A percentile compares a stretch with the other conserved stretches of the same genome.
These are phyloP conservation scores for Hyphopichia pseudoburtonii DNA, from an alignment of 1,139 yeast genomes.

Conservation along the genomic window DNA sequence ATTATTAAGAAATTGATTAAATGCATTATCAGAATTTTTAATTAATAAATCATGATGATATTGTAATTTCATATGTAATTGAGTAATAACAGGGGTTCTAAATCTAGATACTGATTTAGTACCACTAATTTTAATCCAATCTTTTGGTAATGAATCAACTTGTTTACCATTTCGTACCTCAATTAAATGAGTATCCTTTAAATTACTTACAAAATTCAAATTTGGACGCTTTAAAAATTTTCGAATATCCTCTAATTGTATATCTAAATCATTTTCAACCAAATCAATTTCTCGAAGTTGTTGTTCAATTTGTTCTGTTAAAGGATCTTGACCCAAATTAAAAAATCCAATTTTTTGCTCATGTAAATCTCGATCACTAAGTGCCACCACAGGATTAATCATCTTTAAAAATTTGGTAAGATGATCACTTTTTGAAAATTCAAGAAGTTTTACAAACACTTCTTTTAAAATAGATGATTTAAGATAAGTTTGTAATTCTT, in stretches of 20 bases:
- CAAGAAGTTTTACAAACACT: slow-evolving; percentile 21
- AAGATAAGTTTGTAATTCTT: slow-evolving; percentile 7
- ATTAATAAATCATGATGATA: slow-evolving; percentile 63
- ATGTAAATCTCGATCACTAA: slow-evolving; percentile 43
- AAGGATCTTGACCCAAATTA: slow-evolving; percentile 34
- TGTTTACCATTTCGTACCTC: slow-evolving; percentile 66
- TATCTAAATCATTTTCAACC: slow-evolving; percentile 45
- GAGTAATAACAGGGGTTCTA: slow-evolving; percentile 58
- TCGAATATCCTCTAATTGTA: slow-evolving; percentile 51
- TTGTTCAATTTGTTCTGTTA: slow-evolving; percentile 40
- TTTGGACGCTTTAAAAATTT: slow-evolving; percentile 55
- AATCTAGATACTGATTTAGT: slow-evolving; percentile 73
- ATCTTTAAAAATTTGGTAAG: slow-evolving; percentile 42
- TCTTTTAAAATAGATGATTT: slow-evolving; percentile 25
- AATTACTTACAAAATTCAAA: slow-evolving; percentile 54
- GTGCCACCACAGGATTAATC: slow-evolving; percentile 60
- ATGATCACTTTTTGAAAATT: slow-evolving; percentile 14
- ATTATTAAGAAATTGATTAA: slow-evolving; percentile 47
- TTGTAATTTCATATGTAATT: slow-evolving; percentile 54
- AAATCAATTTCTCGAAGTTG: slow-evolving; percentile 43
- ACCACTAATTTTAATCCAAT: slow-evolving; percentile 75
- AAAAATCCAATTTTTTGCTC: slow-evolving; percentile 57
- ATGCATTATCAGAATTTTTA: slow-evolving; percentile 57
- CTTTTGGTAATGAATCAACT: slow-evolving; percentile 57
- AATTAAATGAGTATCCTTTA: slow-evolving; percentile 67